Conservation (phyloP, 75 land plant species). For the Isoetes taiwanensis region DNA sequence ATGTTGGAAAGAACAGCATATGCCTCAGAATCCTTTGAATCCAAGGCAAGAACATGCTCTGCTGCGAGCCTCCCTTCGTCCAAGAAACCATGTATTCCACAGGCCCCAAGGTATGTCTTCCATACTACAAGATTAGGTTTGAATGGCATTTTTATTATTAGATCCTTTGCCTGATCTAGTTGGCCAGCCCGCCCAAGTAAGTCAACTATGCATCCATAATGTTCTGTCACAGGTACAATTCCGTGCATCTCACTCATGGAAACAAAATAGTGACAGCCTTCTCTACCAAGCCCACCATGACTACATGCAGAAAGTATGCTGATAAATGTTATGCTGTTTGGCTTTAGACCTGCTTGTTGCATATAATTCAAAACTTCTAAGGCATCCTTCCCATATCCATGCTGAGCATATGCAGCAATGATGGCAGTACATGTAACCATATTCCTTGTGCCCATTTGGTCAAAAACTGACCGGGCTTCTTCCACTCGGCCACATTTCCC, state of each 20-base stretch:
- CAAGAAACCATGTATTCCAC: not conserved
- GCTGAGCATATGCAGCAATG: not conserved
- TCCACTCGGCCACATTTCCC: not conserved
- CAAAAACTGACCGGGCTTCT: not conserved
- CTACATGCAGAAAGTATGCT: not conserved
- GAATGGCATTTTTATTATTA: not conserved
- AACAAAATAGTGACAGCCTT: not conserved
- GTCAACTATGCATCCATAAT: not conserved
- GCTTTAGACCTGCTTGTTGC: not conserved
- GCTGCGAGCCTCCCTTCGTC: not conserved
- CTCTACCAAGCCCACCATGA: not conserved
- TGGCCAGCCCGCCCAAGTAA: not conserved
- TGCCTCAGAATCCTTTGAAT: not conserved
- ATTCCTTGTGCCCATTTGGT: not conserved
- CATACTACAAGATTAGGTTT: not conserved
- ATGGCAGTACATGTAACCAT: not conserved
- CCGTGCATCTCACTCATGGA: not conserved
- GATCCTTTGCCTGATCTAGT: not conserved
- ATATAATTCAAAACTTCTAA: not conserved
- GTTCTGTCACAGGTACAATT: not conserved
- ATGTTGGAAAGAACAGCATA: not conserved
- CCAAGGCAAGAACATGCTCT: not conserved
- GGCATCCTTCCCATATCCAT: not conserved
- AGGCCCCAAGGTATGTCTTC: not conserved
- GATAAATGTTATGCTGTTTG: not conserved